Percentiles rank a stretch among this genome's conserved stretches.
phyloP scores from a whole-genome alignment of 2,329 filamentous ascomycete species.

The Mollisiaceae sp. region DNA sequence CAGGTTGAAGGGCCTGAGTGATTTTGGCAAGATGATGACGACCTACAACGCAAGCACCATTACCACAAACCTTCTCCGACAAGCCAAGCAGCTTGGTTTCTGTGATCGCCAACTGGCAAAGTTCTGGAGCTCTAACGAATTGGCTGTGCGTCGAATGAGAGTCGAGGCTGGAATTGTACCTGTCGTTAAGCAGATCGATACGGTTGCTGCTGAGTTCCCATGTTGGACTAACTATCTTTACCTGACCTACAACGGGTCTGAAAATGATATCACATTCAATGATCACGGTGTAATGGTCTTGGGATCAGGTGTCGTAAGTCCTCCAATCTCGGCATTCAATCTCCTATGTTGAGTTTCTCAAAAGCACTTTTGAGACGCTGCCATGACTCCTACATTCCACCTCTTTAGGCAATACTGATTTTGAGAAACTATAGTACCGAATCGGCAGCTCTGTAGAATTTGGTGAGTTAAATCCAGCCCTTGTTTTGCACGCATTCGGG shows the following conservation, averaged over 20 bases:
- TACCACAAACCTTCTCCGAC: constrained; percentile 69
- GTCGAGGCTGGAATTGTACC: constrained; percentile 87
- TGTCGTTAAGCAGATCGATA: constrained; percentile 97
- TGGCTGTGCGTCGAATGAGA: constrained; percentile 82
- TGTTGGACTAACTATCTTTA: constrained; percentile 96
- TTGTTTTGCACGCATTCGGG: too few species aligned
- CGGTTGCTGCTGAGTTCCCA: constrained; percentile 95
- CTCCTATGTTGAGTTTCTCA: neutral
- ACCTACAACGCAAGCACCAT: constrained; percentile 69
- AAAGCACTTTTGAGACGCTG: neutral
- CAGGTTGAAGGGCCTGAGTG: constrained; percentile 87
- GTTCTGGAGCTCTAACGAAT: constrained; percentile 93
- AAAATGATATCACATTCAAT: constrained; percentile 82
- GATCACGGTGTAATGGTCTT: constrained; percentile 90
- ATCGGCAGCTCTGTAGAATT: constrained; percentile 99
- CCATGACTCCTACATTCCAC: neutral
- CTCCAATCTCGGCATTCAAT: neutral
- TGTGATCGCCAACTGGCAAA: constrained; percentile 91
- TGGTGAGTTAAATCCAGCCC: constrained; percentile 45
- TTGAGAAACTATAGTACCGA: constrained; percentile 75
- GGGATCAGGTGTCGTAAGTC: too few species aligned
- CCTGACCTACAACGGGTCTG: constrained; percentile 89
- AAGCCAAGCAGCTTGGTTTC: constrained; percentile 94
- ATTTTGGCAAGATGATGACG: constrained; percentile 83
- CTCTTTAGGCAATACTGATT: constrained; percentile 8